These are phyloP conservation scores for Capronia coronata DNA, from an alignment of 2,329 filamentous ascomycete genomes.

Conservation along the genomic window DNA sequence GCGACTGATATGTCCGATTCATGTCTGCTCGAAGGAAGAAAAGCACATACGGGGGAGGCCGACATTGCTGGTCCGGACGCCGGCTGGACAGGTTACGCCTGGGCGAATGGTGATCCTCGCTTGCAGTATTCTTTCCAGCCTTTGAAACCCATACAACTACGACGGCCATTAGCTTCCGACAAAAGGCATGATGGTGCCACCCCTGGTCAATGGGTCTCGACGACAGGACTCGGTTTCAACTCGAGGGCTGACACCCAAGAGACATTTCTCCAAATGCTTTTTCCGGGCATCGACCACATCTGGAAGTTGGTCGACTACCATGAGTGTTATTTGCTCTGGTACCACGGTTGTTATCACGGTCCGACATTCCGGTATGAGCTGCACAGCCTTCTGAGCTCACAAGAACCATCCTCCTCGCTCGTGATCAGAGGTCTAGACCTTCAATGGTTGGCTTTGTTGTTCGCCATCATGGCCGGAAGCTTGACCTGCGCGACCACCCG, in stretches of 20 bases:
- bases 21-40: no score
- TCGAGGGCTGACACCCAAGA: conserved; percentile 11
- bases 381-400: conserved; percentile 10
- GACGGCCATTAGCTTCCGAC: no score
- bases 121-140: no score
- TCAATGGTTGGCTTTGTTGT: conserved; percentile 25
- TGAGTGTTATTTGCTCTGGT: conserved; percentile 23
- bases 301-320: conserved; percentile 25
- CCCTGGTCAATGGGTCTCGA: no score
- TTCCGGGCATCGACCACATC: conserved; percentile 20
- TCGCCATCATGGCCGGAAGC: conserved; percentile 26
- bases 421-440: conserved; percentile 13
- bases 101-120: no score
- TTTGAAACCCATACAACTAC: no score
- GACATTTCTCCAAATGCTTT: conserved; percentile 22
- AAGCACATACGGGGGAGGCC: no score
- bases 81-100: no score
- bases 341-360: conserved; percentile 24
- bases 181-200: no score
- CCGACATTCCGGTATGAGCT: conserved; percentile 21
- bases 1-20: no score
- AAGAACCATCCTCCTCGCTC: conserved; percentile 9
- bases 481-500: conserved; percentile 18
- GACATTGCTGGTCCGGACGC: no score
- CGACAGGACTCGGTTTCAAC: conserved; percentile 6